A percentile compares a stretch with the other conserved stretches of the same genome.
These are phyloP conservation scores for Didymellaceae sp. DNA, from an alignment of 2,329 filamentous ascomycete genomes.

Conservation along the genomic window DNA sequence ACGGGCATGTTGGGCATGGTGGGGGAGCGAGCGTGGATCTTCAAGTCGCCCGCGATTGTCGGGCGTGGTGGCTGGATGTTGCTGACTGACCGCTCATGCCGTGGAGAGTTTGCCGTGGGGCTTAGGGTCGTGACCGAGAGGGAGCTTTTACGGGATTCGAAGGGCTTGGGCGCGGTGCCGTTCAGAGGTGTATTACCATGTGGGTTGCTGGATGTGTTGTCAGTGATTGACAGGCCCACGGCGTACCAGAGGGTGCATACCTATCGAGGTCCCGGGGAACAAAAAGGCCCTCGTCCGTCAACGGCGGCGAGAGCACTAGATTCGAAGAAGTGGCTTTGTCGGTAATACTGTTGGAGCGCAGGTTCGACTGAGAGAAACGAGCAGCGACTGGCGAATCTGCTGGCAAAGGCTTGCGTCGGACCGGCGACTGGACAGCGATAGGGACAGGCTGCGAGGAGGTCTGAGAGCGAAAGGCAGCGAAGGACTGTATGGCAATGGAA, in stretches of 20 bases:
- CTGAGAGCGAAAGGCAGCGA: slow-evolving; percentile 53
- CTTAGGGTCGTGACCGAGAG: slow-evolving; percentile 24
- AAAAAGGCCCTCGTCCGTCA: slow-evolving; percentile 44
- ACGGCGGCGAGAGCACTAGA: slow-evolving; percentile 40
- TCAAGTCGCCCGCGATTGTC: slow-evolving; percentile 37
- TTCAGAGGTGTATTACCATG: slow-evolving; percentile 44
- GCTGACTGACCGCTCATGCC: slow-evolving; percentile 48
- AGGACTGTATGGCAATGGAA: slow-evolving; percentile 52
- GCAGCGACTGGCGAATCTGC: slow-evolving; percentile 56
- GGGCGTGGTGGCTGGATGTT: slow-evolving; percentile 39
- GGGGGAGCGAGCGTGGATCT: slow-evolving; percentile 42
- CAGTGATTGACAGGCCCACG: slow-evolving; percentile 18
- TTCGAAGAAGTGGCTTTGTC: slow-evolving; percentile 28
- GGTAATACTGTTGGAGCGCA: slow-evolving; percentile 50
- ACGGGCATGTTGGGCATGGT: slow-evolving; percentile 50
- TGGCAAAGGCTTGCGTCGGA: slow-evolving; percentile 63
- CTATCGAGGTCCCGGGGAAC: slow-evolving; percentile 48
- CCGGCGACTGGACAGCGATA: slow-evolving; percentile 45
- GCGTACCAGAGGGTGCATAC: slow-evolving; percentile 34
- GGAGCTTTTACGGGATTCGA: slow-evolving; percentile 31
- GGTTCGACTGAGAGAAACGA: slow-evolving; percentile 53
- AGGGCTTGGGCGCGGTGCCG: slow-evolving; percentile 33
- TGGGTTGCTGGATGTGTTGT: slow-evolving; percentile 39
- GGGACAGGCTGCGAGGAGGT: slow-evolving; percentile 51
- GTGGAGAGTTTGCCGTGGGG: slow-evolving; percentile 22